Conservation (phyloP, 257 asterid genomes). For the Solanum virginianum region DNA sequence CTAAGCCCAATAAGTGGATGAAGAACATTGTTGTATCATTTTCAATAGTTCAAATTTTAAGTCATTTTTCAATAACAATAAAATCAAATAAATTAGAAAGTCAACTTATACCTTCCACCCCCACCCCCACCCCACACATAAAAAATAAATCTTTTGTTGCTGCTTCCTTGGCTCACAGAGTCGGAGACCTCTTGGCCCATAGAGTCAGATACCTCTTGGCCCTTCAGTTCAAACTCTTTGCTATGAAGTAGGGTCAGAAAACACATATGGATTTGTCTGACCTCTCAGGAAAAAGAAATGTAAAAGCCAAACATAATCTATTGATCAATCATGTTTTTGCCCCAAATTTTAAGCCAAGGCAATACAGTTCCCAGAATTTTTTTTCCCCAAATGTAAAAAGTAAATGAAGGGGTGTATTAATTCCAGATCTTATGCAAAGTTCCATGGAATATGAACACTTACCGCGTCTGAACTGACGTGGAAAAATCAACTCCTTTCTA, state of each 20-base stretch:
- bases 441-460: neutral
- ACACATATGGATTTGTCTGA: neutral
- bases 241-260: neutral
- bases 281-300: neutral
- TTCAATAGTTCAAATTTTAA: too few relatives aligned
- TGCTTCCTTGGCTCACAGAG: neutral
- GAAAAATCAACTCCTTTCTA: neutral
- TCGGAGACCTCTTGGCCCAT: too few relatives aligned
- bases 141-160: neutral
- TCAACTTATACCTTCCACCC: too few relatives aligned
- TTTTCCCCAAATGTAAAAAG: neutral
- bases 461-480: neutral
- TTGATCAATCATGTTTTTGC: neutral
- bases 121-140: fast-evolving
- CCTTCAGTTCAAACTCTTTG: neutral
- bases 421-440: neutral
- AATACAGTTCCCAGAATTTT: neutral
- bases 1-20: too few relatives aligned
- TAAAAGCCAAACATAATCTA: neutral
- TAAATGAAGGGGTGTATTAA: neutral
- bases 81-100: too few relatives aligned
- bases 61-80: too few relatives aligned
- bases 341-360: neutral
- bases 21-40: too few relatives aligned
- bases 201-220: neutral